Evolutionary conservation across 169 alveolate genomes (phyloP).

Genomic region (Plasmodium blacklocki): DNA sequence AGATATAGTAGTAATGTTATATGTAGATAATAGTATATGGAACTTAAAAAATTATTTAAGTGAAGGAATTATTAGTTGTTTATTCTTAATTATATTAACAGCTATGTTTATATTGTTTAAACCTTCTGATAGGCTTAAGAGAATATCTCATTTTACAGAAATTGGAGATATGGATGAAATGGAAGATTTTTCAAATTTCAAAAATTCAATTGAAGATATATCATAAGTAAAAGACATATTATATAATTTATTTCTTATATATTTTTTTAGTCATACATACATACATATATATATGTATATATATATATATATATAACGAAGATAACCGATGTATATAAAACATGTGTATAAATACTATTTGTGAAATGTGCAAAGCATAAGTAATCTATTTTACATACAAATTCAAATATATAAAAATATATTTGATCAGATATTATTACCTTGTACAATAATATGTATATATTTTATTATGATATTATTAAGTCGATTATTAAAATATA

Average conservation of each 20-base stretch:
- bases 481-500: too few relatives aligned
- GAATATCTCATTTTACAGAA: constrained; percentile 77
- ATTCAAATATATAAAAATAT: too few relatives aligned
- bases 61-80: constrained; percentile 64
- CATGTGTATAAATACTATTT: too few relatives aligned
- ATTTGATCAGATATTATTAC: too few relatives aligned
- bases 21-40: constrained; percentile 49
- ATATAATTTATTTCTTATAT: not conserved
- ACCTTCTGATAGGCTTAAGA: constrained; percentile 72
- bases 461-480: too few relatives aligned
- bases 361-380: too few relatives aligned
- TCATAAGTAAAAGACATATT: not conserved
- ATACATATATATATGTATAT: not conserved
- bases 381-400: too few relatives aligned
- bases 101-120: constrained; percentile 67
- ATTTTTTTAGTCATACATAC: not conserved
- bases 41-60: constrained; percentile 60
- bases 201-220: constrained; percentile 43
- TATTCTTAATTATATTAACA: constrained; percentile 51
- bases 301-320: not conserved
- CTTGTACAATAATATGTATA: too few relatives aligned
- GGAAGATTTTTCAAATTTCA: constrained; percentile 71
- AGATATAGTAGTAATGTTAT: constrained; percentile 48
- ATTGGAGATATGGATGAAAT: constrained; percentile 77
- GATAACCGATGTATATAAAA: too few relatives aligned